These are phyloP conservation scores for Lasiodiplodia theobromae DNA, from an alignment of 2,329 filamentous ascomycete genomes.

Conservation along the genomic window DNA sequence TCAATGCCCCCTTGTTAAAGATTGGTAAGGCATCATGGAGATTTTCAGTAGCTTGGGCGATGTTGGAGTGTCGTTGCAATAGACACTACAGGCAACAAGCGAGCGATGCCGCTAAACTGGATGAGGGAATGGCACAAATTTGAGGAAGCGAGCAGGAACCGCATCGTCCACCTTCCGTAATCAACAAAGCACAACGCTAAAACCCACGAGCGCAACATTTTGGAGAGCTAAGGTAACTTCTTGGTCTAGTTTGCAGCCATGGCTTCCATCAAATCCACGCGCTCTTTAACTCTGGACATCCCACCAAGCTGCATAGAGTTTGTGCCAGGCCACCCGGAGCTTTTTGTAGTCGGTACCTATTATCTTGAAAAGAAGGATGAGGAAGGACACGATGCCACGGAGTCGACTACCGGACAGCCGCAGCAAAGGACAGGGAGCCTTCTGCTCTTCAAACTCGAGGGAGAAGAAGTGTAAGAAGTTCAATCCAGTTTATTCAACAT, in stretches of 20 bases:
- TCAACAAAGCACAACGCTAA: background rate
- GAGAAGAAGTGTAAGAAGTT: constrained; percentile 62
- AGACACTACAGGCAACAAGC: background rate
- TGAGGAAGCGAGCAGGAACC: constrained; percentile 20
- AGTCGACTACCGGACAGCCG: constrained; percentile 43
- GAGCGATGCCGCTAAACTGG: constrained; percentile 13
- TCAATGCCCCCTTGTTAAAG: too few species aligned
- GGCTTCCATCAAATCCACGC: constrained; percentile 51
- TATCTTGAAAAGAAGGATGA: constrained; percentile 65
- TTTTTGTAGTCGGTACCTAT: constrained; percentile 86
- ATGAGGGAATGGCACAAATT: constrained; percentile 14
- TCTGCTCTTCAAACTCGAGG: constrained; percentile 67
- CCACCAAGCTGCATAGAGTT: constrained; percentile 83
- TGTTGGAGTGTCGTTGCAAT: constrained; percentile 1
- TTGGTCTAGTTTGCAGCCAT: constrained; percentile 31
- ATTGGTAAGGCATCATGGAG: background rate
- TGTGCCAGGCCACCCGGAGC: constrained; percentile 65
- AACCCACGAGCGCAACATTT: background rate
- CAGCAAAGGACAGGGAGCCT: constrained; percentile 78
- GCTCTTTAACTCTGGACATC: constrained; percentile 65
- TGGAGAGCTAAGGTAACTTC: background rate
- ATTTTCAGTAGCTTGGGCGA: background rate
- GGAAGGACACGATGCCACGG: constrained; percentile 34
- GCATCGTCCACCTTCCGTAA: background rate
- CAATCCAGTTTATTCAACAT: background rate